phyloP scores from a whole-genome alignment of 352 stramenopile genomes.

The Pythium guiyangense region DNA sequence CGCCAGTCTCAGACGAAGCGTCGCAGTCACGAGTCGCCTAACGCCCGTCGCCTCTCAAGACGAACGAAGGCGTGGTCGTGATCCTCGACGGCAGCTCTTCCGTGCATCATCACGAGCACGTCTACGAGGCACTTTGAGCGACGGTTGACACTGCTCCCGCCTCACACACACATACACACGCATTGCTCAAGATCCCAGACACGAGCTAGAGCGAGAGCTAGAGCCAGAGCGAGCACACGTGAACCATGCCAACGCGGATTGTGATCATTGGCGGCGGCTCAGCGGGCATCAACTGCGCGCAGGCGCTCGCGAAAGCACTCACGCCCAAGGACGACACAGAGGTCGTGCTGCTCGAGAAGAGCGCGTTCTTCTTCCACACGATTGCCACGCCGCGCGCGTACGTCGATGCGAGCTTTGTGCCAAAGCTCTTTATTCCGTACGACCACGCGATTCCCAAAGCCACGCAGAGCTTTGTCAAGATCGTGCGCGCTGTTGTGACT shows the following conservation, averaged over 20 bases:
- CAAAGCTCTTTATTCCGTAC: conserved; percentile 56
- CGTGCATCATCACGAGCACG: no score
- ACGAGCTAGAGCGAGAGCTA: not conserved
- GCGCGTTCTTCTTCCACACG: conserved; percentile 42
- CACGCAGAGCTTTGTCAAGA: conserved; percentile 27
- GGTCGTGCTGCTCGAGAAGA: conserved; percentile 56
- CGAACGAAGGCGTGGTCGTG: not conserved
- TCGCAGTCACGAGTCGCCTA: no score
- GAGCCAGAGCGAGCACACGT: not conserved
- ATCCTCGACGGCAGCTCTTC: not conserved
- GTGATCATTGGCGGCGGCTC: conserved; percentile 49
- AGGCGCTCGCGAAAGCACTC: conserved; percentile 31
- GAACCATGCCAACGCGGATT: conserved; percentile 30
- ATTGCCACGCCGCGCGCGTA: conserved; percentile 37
- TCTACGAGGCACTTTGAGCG: no score
- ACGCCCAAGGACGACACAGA: conserved; percentile 27
- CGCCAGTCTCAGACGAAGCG: not conserved
- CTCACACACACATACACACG: not conserved
- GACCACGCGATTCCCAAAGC: conserved; percentile 37
- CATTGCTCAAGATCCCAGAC: not conserved
- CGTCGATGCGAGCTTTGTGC: conserved; percentile 35
- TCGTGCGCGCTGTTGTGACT: conserved; percentile 38
- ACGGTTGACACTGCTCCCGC: no score
- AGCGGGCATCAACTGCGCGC: conserved; percentile 35
- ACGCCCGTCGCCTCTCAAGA: not conserved